Percentiles rank a stretch among this genome's conserved stretches.
These are phyloP conservation scores for Ascochyta fabae DNA, from an alignment of 2,329 filamentous ascomycete species.

Conservation along the genomic window DNA sequence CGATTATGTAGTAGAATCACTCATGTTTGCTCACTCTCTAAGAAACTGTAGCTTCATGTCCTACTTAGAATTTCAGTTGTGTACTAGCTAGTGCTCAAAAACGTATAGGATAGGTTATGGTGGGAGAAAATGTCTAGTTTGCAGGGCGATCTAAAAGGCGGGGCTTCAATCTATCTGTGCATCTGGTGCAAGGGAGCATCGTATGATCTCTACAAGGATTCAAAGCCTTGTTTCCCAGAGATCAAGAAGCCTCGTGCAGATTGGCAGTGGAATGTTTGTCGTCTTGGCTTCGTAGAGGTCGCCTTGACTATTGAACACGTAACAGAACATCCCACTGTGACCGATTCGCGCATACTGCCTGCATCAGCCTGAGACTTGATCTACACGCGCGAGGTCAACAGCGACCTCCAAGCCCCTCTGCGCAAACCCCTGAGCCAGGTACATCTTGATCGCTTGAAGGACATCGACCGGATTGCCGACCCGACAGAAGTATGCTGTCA, in stretches of 20 bases:
- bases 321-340: not conserved
- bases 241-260: not conserved
- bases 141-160: not conserved
- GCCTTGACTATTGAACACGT: not conserved
- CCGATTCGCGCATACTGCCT: not conserved
- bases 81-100: not conserved
- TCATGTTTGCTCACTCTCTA: not conserved
- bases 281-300: not conserved
- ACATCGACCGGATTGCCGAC: constrained; percentile 6
- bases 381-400: not conserved
- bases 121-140: not conserved
- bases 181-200: not conserved
- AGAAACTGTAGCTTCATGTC: not conserved
- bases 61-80: not conserved
- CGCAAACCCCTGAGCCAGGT: constrained; percentile 11
- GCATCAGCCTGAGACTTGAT: not conserved
- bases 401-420: not conserved
- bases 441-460: not conserved
- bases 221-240: not conserved
- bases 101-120: not conserved
- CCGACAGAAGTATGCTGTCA: constrained; percentile 68
- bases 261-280: not conserved
- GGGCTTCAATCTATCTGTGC: not conserved
- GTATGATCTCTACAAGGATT: not conserved
- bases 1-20: not conserved